Base-by-base conservation (phyloP, 768 basidiomycete genomes). In the Podaxis sp. region DNA sequence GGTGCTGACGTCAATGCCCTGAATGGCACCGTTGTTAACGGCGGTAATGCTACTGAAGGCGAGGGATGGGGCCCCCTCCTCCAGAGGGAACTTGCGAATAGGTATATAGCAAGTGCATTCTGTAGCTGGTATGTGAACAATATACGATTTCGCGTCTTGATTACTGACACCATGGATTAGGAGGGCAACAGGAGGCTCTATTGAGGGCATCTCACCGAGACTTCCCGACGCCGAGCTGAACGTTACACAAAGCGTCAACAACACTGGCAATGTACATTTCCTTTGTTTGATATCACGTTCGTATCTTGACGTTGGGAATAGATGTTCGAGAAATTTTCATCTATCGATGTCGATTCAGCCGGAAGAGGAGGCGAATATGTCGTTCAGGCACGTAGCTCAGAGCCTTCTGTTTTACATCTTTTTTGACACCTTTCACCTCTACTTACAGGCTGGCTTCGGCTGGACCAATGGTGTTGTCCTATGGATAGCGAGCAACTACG, bases 241-340 rank as follows among this genome's bases (percentile, higher is more conserved):
- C 66, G 78, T 89, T 8, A 92, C 87, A 0, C 72, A 78, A 68
- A 90, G 88, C 57, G 67, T 82, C 40, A 81, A 77, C 69, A 90
- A 90, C 73, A 88, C 82, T 6, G 91, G 91, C 3, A 90, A 91
- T 65, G 90, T 91, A 69, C 62, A 89, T 79, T 20, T n/a, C 63
- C 57, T 7, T 46, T 49, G 20, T 22, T 51, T 28, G 54, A 13
- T 38, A 20, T 4, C 26, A 15, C 22, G 8, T 62, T 5, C n/a
- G 50, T 13, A 8, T 15, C 48, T 28, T 68, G 37, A 60, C 15
- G 4, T 20, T 22, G 49, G 33, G 26, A 60, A 64, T 66, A 93
- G 88, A 93, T 94, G 90, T 95, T 87, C 65, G 93, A 94, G 73
- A 93, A 95, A 74, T 95, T 95, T 76, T 93, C 91, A 2, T 84